Percentiles rank a stretch among this genome's conserved stretches.
phyloP scores from a whole-genome alignment of 495 filamentous ascomycete species.

The Hypoxylon lenormandii region DNA sequence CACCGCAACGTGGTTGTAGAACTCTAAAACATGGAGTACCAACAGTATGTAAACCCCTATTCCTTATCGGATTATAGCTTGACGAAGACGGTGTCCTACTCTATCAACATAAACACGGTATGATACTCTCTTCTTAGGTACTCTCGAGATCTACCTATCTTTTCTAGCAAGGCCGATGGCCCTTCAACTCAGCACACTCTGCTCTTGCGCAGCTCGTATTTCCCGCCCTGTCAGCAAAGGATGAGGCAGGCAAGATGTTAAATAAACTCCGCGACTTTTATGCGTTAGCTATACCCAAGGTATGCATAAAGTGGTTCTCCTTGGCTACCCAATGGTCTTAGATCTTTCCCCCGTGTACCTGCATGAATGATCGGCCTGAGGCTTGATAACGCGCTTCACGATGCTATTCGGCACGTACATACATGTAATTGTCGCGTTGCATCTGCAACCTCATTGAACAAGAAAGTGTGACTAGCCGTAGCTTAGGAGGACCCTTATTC shows the following conservation, averaged over 20 bases:
- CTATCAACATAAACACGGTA: neutral
- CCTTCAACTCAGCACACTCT: neutral
- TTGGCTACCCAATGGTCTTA: conserved; percentile 18
- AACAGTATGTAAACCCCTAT: no score
- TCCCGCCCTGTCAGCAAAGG: neutral
- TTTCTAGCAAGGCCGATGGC: neutral
- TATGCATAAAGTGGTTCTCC: conserved; percentile 22
- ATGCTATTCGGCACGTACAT: conserved; percentile 24
- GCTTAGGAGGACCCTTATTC: neutral
- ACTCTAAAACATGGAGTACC: no score
- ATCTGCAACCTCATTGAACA: conserved; percentile 15
- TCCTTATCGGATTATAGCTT: no score
- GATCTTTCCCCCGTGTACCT: conserved; percentile 13
- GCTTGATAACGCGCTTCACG: conserved; percentile 2
- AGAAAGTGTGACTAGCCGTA: neutral
- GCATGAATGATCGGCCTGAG: conserved; percentile 34
- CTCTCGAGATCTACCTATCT: neutral
- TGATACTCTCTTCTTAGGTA: neutral
- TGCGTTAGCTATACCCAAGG: conserved; percentile 19
- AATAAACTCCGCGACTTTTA: conserved; percentile 34
- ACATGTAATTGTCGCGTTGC: conserved; percentile 22
- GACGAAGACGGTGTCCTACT: no score
- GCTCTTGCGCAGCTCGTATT: conserved; percentile 9
- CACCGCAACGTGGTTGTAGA: neutral
- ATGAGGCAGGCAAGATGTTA: neutral